These are phyloP conservation scores for Penicillium thymicola DNA, from an alignment of 2,329 filamentous ascomycete species.

Conservation along the genomic window DNA sequence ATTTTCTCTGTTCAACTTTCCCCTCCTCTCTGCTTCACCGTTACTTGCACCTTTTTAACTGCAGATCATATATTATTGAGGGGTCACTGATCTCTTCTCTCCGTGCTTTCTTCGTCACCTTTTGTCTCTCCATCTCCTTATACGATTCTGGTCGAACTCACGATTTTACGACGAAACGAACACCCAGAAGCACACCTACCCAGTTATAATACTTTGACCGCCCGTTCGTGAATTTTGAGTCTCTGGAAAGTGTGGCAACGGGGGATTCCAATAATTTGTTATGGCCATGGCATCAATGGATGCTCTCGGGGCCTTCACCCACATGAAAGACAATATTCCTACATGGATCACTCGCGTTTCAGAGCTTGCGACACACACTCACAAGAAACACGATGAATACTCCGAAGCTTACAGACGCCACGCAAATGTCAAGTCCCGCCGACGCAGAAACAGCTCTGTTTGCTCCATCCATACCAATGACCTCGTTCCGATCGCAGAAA, in stretches of 20 bases:
- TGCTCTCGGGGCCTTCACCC: constrained; percentile 45
- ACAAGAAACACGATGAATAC: constrained; percentile 43
- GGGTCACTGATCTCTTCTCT: constrained; percentile 1
- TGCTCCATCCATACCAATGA: constrained; percentile 40
- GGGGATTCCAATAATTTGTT: background rate
- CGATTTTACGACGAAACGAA: constrained; percentile 20
- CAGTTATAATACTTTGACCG: background rate
- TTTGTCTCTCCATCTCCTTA: background rate
- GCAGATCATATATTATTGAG: constrained; percentile 1
- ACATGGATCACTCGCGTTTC: constrained; percentile 45
- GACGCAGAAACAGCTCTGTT: constrained; percentile 43
- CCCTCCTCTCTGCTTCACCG: constrained; percentile 13
- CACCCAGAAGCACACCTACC: background rate
- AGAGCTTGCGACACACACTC: constrained; percentile 41
- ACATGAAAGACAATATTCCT: constrained; percentile 45
- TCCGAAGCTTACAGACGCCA: constrained; percentile 42
- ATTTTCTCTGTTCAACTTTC: constrained; percentile 2
- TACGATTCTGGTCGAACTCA: constrained; percentile 1
- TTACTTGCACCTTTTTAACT: constrained; percentile 8
- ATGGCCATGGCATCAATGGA: constrained; percentile 33
- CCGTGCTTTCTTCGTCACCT: background rate
- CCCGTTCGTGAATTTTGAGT: background rate
- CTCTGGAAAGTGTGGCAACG: background rate
- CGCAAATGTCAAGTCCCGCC: constrained; percentile 29
- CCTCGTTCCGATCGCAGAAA: constrained; percentile 19